phyloP scores from a whole-genome alignment of 257 asterid genomes.

The Capsicum baccatum region DNA sequence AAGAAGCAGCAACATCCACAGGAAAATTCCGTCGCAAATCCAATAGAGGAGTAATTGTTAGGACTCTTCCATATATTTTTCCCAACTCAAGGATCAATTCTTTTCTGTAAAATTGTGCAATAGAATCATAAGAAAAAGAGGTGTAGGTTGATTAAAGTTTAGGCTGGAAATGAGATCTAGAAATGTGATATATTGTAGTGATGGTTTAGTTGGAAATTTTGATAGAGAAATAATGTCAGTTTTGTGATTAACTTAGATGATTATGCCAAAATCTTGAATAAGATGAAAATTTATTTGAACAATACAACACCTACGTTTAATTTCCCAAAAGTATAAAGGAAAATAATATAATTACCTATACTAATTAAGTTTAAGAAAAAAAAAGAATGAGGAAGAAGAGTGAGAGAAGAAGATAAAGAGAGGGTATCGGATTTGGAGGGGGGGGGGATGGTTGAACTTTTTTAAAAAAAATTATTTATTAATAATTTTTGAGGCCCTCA shows the following conservation, averaged over 20 bases:
- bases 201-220: neutral
- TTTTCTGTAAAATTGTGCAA: constrained; percentile 41
- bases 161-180: neutral
- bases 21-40: constrained; percentile 25
- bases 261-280: constrained; percentile 5
- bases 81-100: constrained; percentile 24
- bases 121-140: neutral
- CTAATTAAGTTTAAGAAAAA: too few species aligned
- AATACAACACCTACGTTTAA: too few species aligned
- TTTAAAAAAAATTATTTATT: too few species aligned
- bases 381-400: too few species aligned
- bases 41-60: constrained; percentile 13
- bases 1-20: constrained; percentile 25
- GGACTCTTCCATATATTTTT: neutral
- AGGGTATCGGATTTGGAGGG: too few species aligned
- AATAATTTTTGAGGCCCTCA: too few species aligned
- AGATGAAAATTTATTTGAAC: neutral
- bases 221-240: neutral
- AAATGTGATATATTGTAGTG: constrained; percentile 7
- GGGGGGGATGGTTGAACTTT: too few species aligned
- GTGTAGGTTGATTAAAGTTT: neutral
- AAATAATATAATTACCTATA: too few species aligned
- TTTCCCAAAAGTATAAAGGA: too few species aligned
- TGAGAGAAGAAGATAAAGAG: too few species aligned
- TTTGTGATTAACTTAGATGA: neutral